Conservation (phyloP, 108 stramenopile genomes). For the Cafeteria roenbergensis region DNA sequence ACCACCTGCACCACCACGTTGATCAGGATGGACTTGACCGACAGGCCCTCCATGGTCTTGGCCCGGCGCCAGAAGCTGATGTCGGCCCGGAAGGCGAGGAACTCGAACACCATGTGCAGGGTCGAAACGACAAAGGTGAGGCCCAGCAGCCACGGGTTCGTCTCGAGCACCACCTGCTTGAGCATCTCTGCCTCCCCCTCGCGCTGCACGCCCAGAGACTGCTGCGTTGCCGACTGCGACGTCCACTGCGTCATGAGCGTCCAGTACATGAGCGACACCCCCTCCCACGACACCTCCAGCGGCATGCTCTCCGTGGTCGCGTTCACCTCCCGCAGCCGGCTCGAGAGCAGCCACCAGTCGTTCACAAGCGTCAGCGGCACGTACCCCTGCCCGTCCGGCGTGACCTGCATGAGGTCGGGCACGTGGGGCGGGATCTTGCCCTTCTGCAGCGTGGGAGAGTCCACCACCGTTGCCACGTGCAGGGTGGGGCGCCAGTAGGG, state of each 20-base stretch:
- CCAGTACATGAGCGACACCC: conserved; percentile 51
- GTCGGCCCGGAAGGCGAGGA: conserved; percentile 68
- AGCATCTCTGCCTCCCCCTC: conserved; percentile 44
- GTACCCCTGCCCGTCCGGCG: conserved; percentile 12
- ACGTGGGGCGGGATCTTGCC: not conserved
- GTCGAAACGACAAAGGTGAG: conserved; percentile 48
- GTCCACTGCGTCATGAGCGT: conserved; percentile 50
- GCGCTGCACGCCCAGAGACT: conserved; percentile 27
- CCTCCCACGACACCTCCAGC: conserved; percentile 35
- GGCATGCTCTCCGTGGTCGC: conserved; percentile 35
- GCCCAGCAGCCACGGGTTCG: conserved; percentile 48
- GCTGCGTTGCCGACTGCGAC: conserved; percentile 40
- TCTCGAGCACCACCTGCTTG: conserved; percentile 27
- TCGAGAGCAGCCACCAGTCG: conserved; percentile 58
- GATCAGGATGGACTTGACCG: conserved; percentile 50
- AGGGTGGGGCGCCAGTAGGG: not conserved
- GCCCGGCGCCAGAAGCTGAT: conserved; percentile 63
- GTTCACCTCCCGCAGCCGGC: conserved; percentile 46
- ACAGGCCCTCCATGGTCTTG: conserved; percentile 59
- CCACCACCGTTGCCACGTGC: not conserved
- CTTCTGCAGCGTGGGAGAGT: not conserved
- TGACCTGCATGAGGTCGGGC: not conserved
- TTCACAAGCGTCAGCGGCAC: conserved; percentile 52
- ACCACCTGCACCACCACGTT: conserved; percentile 57
- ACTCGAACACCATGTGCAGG: conserved; percentile 62